Evolutionary conservation across 352 stramenopile genomes (phyloP), one percentile per base, ranked within the genome.

Genomic region (Thalassiosira gravida): DNA sequence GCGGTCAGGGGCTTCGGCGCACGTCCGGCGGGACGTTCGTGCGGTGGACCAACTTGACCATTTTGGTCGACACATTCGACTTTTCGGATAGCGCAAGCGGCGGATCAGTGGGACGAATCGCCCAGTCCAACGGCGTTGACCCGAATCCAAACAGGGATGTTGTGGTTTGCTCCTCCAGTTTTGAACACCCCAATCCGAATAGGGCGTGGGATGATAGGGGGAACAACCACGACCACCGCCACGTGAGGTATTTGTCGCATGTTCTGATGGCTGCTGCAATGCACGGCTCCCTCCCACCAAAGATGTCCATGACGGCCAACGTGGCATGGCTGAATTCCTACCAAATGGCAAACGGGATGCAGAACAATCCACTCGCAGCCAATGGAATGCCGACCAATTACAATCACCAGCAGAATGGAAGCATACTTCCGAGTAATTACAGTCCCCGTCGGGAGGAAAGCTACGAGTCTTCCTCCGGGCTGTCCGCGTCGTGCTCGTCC

Each of bases 401-500:
- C n/a, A n/a, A n/a, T n/a, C n/a, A n/a, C n/a, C n/a, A n/a, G n/a
- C n/a, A n/a, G 16, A 16, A 13, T 20, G 14, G 42, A 18, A 18
- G 42, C 46, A 27, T 29, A 18, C 46, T 3, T 24, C 16, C 35
- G 35, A 44, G 35, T 7, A 44, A 44, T 14, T n/a, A n/a, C n/a
- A n/a, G n/a, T n/a, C n/a, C n/a, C n/a, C n/a, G n/a, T n/a, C n/a
- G n/a, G n/a, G n/a, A n/a, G n/a, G 25, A 62, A n/a, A n/a, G n/a
- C n/a, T n/a, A 22, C 1, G 20, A 57, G 29, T 42, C 3, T 63
- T 67, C 56, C 62, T 67, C 42, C 18, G 56, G 67, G 56, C 35
- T 46, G 27, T 68, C 67, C 55, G 56, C 2, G 47, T 68, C 67
- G 58, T 67, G 49, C 20, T 39, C 62, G 11, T 70, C 56, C 3